Conservation (phyloP, 495 filamentous ascomycete species). For the Penicillium diatomitis region DNA sequence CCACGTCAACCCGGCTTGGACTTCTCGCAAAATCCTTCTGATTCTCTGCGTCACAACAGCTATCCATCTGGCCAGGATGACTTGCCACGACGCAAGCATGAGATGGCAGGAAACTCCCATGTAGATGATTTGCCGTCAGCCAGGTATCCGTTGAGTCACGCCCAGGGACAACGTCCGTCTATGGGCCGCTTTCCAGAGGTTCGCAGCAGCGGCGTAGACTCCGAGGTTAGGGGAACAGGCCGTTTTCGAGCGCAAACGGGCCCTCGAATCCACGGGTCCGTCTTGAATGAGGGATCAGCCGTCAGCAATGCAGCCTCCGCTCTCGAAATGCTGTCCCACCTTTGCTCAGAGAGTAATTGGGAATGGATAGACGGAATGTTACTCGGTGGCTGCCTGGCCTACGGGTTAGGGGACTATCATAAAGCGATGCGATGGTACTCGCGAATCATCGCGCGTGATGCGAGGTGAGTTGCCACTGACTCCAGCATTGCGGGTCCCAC, state of each 20-base stretch:
- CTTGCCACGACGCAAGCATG: conserved; percentile 15
- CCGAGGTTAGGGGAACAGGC: conserved; percentile 23
- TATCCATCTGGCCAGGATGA: conserved; percentile 34
- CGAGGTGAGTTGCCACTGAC: conserved; percentile 47
- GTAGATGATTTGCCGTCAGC: conserved; percentile 8
- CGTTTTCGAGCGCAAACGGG: conserved; percentile 18
- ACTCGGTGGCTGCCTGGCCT: conserved; percentile 85
- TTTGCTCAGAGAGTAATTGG: conserved; percentile 84
- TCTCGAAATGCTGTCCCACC: conserved; percentile 66
- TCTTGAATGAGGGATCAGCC: conserved; percentile 28
- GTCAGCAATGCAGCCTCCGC: conserved; percentile 51
- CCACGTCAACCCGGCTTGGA: conserved; percentile 44
- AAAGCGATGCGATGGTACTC: conserved; percentile 84
- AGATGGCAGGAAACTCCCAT: conserved; percentile 3
- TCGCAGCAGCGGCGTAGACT: conserved; percentile 16
- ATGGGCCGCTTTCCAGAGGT: conserved; percentile 19
- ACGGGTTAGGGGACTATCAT: conserved; percentile 81
- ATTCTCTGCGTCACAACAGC: conserved; percentile 33
- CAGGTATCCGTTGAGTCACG: conserved; percentile 6
- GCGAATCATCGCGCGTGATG: conserved; percentile 72
- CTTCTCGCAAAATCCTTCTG: conserved; percentile 24
- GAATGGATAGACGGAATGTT: conserved; percentile 95
- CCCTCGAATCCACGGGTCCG: conserved; percentile 25
- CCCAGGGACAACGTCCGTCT: conserved; percentile 19
- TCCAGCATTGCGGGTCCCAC: neutral